Evolutionary conservation across 129 eudicot genomes (phyloP).

Genomic region (Flaveria brownii): DNA sequence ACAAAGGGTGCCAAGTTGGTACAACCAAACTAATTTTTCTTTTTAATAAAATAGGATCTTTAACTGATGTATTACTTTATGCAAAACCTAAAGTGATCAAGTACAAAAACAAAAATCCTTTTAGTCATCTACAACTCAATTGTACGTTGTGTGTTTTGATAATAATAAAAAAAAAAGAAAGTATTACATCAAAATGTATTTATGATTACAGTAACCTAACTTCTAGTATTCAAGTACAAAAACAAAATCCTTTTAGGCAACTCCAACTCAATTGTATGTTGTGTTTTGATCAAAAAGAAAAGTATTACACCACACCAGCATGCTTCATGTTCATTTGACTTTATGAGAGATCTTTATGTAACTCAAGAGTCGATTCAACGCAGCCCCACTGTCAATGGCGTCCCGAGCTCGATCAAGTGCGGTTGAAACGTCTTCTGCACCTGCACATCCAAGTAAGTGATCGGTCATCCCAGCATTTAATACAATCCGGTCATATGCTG

Average conservation of each 20-base stretch:
- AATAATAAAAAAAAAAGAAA: background rate
- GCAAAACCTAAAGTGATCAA: background rate
- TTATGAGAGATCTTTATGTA: slow-evolving; percentile 76
- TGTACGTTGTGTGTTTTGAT: slow-evolving; percentile 11
- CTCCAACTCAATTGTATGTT: background rate
- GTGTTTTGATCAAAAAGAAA: background rate
- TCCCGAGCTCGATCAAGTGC: slow-evolving; percentile 91
- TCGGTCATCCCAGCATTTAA: slow-evolving; percentile 89
- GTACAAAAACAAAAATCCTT: slow-evolving; percentile 25
- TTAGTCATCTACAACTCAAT: background rate
- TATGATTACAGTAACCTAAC: slow-evolving; percentile 8
- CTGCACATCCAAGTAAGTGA: slow-evolving; percentile 88
- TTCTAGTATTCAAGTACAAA: slow-evolving; percentile 16
- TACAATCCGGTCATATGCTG: slow-evolving; percentile 82
- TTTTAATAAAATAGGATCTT: background rate
- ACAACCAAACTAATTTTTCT: too few relatives aligned
- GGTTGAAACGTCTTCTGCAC: slow-evolving; percentile 72
- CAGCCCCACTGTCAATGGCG: slow-evolving; percentile 90
- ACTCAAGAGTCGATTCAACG: slow-evolving; percentile 61
- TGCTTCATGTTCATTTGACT: slow-evolving; percentile 35
- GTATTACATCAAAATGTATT: background rate
- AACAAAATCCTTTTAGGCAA: slow-evolving; percentile 23
- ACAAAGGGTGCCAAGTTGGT: too few relatives aligned
- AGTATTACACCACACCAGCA: background rate
- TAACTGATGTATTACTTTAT: background rate